Evolutionary conservation across 2,329 filamentous ascomycete species (phyloP).

Genomic region (Apiospora malaysiana): DNA sequence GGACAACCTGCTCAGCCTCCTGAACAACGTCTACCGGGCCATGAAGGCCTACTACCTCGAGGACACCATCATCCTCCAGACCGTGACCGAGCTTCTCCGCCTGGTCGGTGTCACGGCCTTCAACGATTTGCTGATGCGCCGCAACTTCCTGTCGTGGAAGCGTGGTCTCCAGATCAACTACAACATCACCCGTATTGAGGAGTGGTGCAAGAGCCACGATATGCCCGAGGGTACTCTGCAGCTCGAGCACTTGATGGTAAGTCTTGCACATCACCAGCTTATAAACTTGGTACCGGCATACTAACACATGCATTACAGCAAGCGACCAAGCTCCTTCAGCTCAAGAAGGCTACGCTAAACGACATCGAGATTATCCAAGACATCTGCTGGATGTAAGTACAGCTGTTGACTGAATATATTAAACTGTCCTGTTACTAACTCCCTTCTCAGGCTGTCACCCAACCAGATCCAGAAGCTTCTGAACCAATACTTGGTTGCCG

Average conservation of each 20-base stretch:
- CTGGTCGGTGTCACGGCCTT: slow-evolving; percentile 97
- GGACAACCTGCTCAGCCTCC: slow-evolving; percentile 93
- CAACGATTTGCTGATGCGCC: slow-evolving; percentile 95
- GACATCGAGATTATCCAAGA: slow-evolving; percentile 99
- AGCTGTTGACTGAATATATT: slow-evolving; percentile 9
- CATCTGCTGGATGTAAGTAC: slow-evolving; percentile 97
- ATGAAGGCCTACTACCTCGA: slow-evolving; percentile 99
- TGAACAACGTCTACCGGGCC: slow-evolving; percentile 97
- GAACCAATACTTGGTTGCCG: slow-evolving; percentile 97
- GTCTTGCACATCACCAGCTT: slow-evolving; percentile 30
- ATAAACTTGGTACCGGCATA: neutral
- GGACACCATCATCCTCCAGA: slow-evolving; percentile 94
- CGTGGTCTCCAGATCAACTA: slow-evolving; percentile 99
- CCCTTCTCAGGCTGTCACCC: slow-evolving; percentile 76
- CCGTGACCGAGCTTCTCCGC: slow-evolving; percentile 88
- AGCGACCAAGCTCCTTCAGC: slow-evolving; percentile 95
- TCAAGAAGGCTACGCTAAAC: slow-evolving; percentile 98
- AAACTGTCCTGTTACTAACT: slow-evolving; percentile 26
- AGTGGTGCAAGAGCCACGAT: slow-evolving; percentile 99
- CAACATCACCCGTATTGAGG: slow-evolving; percentile 98
- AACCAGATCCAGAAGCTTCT: slow-evolving; percentile 99
- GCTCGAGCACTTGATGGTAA: slow-evolving; percentile 95
- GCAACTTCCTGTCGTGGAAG: slow-evolving; percentile 99
- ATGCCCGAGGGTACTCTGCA: slow-evolving; percentile 98
- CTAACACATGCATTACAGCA: slow-evolving; percentile 58